Conservation (phyloP, 495 filamentous ascomycete species). For the Aspergillus bertholletiae region DNA sequence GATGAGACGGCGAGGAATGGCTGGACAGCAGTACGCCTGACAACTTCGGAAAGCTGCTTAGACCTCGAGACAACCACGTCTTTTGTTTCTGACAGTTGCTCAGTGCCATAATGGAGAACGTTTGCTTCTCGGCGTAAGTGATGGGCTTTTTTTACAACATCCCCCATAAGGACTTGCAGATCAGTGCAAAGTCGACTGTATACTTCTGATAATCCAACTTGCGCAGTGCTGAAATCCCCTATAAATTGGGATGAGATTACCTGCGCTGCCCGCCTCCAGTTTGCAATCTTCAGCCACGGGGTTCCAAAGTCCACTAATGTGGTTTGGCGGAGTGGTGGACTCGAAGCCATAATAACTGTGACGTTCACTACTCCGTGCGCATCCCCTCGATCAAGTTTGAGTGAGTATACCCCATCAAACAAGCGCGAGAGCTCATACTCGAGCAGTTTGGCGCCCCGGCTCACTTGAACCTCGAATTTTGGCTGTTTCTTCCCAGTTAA, state of each 20-base stretch:
- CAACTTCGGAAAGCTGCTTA: slow-evolving; percentile 33
- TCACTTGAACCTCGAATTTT: slow-evolving; percentile 50
- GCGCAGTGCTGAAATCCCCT: slow-evolving; percentile 40
- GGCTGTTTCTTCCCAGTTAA: slow-evolving; percentile 44
- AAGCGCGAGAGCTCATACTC: slow-evolving; percentile 48
- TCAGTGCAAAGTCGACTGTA: slow-evolving; percentile 48
- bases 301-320: slow-evolving; percentile 59
- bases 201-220: slow-evolving; percentile 38
- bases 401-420: slow-evolving; percentile 56
- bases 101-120: slow-evolving; percentile 21
- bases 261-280: slow-evolving; percentile 51
- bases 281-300: slow-evolving; percentile 56
- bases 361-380: slow-evolving; percentile 57
- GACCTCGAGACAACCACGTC: slow-evolving; percentile 33
- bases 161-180: slow-evolving; percentile 45
- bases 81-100: slow-evolving; percentile 18
- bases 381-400: slow-evolving; percentile 55
- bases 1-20: slow-evolving; percentile 31
- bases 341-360: slow-evolving; percentile 50
- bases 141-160: slow-evolving; percentile 44
- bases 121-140: slow-evolving; percentile 31
- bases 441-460: slow-evolving; percentile 38
- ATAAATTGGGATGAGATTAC: slow-evolving; percentile 38
- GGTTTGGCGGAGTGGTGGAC: slow-evolving; percentile 49
- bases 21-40: slow-evolving; percentile 34